Base-by-base conservation (phyloP, 148 eudicot genomes). In the Cornus kousa region DNA sequence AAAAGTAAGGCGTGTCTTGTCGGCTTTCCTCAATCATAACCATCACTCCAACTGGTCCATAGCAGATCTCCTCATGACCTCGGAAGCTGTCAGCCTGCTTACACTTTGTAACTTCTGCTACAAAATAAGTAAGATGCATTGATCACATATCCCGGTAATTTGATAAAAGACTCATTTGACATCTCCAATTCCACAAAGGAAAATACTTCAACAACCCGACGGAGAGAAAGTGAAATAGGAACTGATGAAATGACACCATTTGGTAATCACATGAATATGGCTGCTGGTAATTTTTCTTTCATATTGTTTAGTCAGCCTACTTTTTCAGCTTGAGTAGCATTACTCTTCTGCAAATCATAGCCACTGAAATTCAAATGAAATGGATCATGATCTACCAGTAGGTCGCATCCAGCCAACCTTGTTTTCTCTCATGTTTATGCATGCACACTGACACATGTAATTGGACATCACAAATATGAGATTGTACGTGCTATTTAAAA, bases 101-200 rank as follows among this genome's bases (percentile, higher is more conserved):
- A 88, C 88, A 92, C 93, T 86, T 84, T 85, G 91, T 80, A 93
- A 85, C 95, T 92, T 94, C 95, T 95, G 98, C 98, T 97, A 93
- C 90, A 88, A 81, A 74, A 97, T 95, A 91, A 95, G 98, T 93
- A 93, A 95, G 94, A 89, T 90, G 86, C 87, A 89, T 91, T 91
- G 94, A 95, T 92, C 80, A 87, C 80, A 91, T 87, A 87, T 79
- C 76, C 88, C 85, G 78, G 53, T 48, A 48, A 72, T 73, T 35
- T 66, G 37, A 35, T 35, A 35, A 35, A 35, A 35, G 37, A 35
- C 37, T 35, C 37, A 35, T 1, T 35, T 35, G 3, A 35, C 37
- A 35, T 35, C 37, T 35, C 37, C 37, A 35, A 2, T 35, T 35
- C 37, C 37, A 35, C 73, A 39, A 80, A 24, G 39, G 57, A 33